Evolutionary conservation across 1,139 yeast species (phyloP).

Genomic region (Pichia sp.): DNA sequence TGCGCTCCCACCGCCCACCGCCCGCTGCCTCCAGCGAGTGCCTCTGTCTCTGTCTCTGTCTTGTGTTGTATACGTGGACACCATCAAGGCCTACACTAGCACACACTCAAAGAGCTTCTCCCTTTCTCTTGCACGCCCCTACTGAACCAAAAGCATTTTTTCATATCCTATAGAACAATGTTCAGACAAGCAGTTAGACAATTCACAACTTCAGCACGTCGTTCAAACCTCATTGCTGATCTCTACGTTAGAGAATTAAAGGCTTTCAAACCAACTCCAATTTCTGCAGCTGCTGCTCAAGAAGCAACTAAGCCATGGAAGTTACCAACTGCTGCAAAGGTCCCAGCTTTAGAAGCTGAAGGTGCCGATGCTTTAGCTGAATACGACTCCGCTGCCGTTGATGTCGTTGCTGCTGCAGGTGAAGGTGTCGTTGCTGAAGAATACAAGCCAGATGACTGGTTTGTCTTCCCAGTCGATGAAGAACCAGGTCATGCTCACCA

Average conservation of each 20-base stretch:
- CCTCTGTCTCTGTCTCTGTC: too few relatives aligned
- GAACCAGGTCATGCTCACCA: conserved; percentile 42
- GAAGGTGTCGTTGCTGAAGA: conserved; percentile 39
- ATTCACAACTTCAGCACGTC: conserved; percentile 36
- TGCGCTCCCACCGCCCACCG: too few relatives aligned
- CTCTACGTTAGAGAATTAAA: conserved; percentile 85
- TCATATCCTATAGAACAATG: too few relatives aligned
- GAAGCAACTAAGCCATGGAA: conserved; percentile 80
- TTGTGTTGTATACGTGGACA: too few relatives aligned
- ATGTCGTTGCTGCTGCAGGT: conserved; percentile 49
- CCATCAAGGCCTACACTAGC: too few relatives aligned
- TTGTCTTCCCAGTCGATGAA: conserved; percentile 78
- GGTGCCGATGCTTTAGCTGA: conserved; percentile 68
- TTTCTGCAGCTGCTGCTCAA: conserved; percentile 72
- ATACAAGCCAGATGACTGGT: conserved; percentile 65
- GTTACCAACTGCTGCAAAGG: conserved; percentile 70
- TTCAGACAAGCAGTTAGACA: conserved; percentile 32
- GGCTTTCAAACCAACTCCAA: conserved; percentile 81
- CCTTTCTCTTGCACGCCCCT: not conserved
- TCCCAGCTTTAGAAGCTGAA: conserved; percentile 72
- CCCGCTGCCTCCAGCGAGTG: too few relatives aligned
- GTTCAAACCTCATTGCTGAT: conserved; percentile 69
- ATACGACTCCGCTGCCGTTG: conserved; percentile 77
- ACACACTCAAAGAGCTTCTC: too few relatives aligned
- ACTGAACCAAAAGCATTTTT: too few relatives aligned